These are phyloP conservation scores for Penicillium lagena DNA, from an alignment of 495 filamentous ascomycete genomes.

Conservation along the genomic window DNA sequence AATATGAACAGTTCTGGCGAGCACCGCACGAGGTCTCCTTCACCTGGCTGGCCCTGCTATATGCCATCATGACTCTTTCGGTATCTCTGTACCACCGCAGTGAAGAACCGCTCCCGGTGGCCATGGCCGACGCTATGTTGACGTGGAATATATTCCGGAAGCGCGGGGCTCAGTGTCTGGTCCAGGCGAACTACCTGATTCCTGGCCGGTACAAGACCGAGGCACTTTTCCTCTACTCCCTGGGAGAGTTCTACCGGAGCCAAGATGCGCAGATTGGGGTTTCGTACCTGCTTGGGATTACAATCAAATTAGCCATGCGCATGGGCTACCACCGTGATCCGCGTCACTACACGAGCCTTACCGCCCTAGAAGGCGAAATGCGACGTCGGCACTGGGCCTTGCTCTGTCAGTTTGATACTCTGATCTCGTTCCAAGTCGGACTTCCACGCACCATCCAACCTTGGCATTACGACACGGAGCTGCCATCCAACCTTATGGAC, in stretches of 20 bases:
- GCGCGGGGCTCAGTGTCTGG: slow-evolving; percentile 25
- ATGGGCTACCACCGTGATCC: slow-evolving; percentile 44
- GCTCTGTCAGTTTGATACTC: slow-evolving; percentile 32
- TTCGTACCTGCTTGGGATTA: slow-evolving; percentile 30
- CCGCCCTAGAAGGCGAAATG: slow-evolving; percentile 38
- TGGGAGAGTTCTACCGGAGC: slow-evolving; percentile 30
- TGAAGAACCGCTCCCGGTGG: slow-evolving; percentile 19
- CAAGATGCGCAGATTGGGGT: slow-evolving; percentile 30
- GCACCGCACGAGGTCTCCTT: slow-evolving; percentile 23
- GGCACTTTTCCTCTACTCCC: slow-evolving; percentile 30
- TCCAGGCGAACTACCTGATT: slow-evolving; percentile 26
- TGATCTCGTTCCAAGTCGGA: slow-evolving; percentile 41
- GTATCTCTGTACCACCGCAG: slow-evolving; percentile 22
- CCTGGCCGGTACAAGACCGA: slow-evolving; percentile 30
- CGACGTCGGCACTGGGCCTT: slow-evolving; percentile 35
- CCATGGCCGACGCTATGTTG: slow-evolving; percentile 8
- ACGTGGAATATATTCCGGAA: slow-evolving; percentile 19
- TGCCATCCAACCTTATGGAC: slow-evolving; percentile 37
- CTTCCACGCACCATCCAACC: slow-evolving; percentile 37
- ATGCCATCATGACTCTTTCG: slow-evolving; percentile 25
- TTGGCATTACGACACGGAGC: slow-evolving; percentile 36
- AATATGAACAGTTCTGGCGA: slow-evolving; percentile 34
- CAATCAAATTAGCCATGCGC: slow-evolving; percentile 34
- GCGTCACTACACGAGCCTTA: slow-evolving; percentile 28
- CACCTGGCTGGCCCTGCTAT: slow-evolving; percentile 33